Evolutionary conservation across 495 filamentous ascomycete species (phyloP), one percentile per base, ranked within the genome.

Genomic region (Lasiosphaeria ovina): DNA sequence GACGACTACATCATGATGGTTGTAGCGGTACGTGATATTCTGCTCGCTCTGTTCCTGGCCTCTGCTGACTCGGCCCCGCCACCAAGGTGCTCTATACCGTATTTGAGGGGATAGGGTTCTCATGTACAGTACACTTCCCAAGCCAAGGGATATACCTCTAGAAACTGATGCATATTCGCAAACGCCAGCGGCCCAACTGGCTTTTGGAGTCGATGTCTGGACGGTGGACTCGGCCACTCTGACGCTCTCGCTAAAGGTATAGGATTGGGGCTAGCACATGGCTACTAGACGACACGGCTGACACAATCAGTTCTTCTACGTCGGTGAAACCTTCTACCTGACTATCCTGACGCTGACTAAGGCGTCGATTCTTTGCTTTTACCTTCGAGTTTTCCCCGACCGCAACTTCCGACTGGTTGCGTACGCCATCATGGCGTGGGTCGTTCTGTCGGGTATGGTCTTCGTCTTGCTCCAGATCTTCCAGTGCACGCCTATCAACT

Each of bases 311-410:
- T 24, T 72, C 14, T 73, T 78, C 36, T 80, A 69, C 66, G 68
- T 72, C 55, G 71, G 65, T 50, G 73, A 77, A 54, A 55, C 66
- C 5, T 40, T 79, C 47, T 77, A 79, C 58, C 63, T 77, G 17
- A 62, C 72, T 35, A 64, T 70, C 49, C 69, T 84, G 32, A 67
- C 72, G 14, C 62, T 79, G 16, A 77, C 76, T 40, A 83, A 83
- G 59, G 59, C 81, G 36, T 79, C 77, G 44, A 77, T 83, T 38
- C 75, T 83, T 8, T 73, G 72, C 62, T 81, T 82, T 66, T 83
- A 82, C 66, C 71, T 82, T 32, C 79, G 78, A 38, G 74, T 82
- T 50, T 83, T 83, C 55, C 75, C 76, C 42, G 70, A 76, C 34
- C 50, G 58, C 3, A 69, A 60, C 2, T 77, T 83, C 48, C 77